Percentiles rank a stretch among this genome's conserved stretches.
phyloP scores from a whole-genome alignment of 371 early-diverging fungal species.

The Gilbertella persicaria region DNA sequence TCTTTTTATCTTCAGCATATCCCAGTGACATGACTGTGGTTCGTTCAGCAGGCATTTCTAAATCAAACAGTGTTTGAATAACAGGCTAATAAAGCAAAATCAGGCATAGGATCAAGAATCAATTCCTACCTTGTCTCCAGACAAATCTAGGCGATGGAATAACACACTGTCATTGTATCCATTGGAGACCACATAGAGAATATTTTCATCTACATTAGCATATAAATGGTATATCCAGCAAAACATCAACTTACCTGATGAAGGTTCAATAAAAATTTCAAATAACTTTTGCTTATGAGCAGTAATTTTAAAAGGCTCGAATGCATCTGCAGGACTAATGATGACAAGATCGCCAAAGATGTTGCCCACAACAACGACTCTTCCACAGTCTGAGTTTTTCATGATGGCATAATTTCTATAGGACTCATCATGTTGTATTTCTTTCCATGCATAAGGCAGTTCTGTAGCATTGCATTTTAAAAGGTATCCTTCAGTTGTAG shows the following conservation, averaged over 20 bases:
- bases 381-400: constrained; percentile 58
- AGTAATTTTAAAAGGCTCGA: constrained; percentile 49
- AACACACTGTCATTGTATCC: constrained; percentile 44
- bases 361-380: constrained; percentile 58
- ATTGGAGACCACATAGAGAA: constrained; percentile 46
- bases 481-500: constrained; percentile 48
- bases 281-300: constrained; percentile 54
- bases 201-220: constrained; percentile 28
- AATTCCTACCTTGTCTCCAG: constrained; percentile 20
- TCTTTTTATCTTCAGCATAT: constrained; percentile 38
- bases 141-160: constrained; percentile 38
- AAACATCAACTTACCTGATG: constrained; percentile 23
- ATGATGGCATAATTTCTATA: constrained; percentile 57
- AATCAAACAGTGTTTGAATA: constrained; percentile 40
- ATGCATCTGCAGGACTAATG: constrained; percentile 45
- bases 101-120: background rate
- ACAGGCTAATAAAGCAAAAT: constrained; percentile 24
- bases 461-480: constrained; percentile 37
- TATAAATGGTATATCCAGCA: too few species aligned
- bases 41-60: constrained; percentile 49
- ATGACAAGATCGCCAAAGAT: constrained; percentile 60
- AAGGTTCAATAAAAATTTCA: constrained; percentile 46
- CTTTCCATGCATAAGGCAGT: constrained; percentile 29
- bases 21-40: constrained; percentile 54
- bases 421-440: constrained; percentile 17